Evolutionary conservation across 768 basidiomycete genomes (phyloP).

Genomic region (Lentinula sp.): DNA sequence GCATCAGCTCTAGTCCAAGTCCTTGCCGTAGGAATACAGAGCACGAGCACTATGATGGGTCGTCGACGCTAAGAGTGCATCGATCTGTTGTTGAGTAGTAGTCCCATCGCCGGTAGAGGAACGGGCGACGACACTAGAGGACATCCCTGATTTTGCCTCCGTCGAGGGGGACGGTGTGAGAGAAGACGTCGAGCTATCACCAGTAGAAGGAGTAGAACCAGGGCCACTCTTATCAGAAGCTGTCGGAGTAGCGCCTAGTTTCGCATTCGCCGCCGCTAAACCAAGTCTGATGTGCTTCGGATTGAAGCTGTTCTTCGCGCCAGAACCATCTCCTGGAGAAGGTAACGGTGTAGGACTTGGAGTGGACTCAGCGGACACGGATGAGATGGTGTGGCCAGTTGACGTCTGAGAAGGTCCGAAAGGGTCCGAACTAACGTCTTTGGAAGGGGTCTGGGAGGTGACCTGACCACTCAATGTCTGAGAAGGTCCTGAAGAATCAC

Average conservation of each 20-base stretch:
- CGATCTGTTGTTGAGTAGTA: too few relatives aligned
- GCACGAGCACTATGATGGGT: neutral
- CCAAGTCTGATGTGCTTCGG: neutral
- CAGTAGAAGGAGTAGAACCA: too few relatives aligned
- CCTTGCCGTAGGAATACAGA: neutral
- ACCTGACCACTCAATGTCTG: neutral
- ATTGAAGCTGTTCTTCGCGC: neutral
- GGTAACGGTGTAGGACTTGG: neutral
- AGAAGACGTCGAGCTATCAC: too few relatives aligned
- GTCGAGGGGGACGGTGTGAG: too few relatives aligned
- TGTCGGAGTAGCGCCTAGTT: neutral
- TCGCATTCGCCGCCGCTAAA: neutral
- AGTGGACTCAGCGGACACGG: neutral
- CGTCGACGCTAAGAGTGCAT: too few relatives aligned
- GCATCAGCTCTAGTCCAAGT: neutral
- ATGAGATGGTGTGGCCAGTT: neutral
- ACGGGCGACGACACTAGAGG: too few relatives aligned
- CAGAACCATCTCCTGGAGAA: neutral
- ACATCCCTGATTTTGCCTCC: too few relatives aligned
- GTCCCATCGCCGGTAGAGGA: too few relatives aligned
- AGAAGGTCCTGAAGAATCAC: neutral
- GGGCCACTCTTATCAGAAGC: neutral
- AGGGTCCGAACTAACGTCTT: neutral
- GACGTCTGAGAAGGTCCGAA: neutral
- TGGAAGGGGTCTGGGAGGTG: neutral